These are phyloP conservation scores for Phytophthora sansomeana DNA, from an alignment of 352 stramenopile species.

Conservation along the genomic window DNA sequence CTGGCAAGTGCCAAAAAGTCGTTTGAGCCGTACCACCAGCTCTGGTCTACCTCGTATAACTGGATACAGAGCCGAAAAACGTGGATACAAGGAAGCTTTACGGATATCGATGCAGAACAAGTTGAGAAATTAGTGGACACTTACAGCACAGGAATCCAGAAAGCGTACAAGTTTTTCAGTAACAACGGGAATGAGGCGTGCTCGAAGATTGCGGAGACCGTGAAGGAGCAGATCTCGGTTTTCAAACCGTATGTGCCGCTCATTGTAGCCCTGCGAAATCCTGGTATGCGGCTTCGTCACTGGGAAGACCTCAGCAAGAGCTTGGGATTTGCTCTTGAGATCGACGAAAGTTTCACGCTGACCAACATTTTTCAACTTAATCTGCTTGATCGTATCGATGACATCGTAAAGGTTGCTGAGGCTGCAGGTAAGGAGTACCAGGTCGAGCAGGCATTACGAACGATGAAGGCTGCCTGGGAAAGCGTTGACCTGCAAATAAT, in stretches of 20 bases:
- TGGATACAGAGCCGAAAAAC: conserved; percentile 93
- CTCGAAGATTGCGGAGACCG: conserved; percentile 89
- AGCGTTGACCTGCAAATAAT: conserved; percentile 92
- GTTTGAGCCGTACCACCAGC: conserved; percentile 95
- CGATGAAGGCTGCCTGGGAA: conserved; percentile 94
- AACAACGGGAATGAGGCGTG: conserved; percentile 86
- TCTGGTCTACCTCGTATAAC: conserved; percentile 92
- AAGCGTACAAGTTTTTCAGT: conserved; percentile 94
- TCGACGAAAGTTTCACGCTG: conserved; percentile 90
- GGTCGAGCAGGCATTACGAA: conserved; percentile 93
- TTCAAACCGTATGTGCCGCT: conserved; percentile 95
- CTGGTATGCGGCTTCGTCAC: conserved; percentile 94
- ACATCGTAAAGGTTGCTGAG: conserved; percentile 94
- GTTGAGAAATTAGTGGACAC: conserved; percentile 92
- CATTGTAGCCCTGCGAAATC: conserved; percentile 91
- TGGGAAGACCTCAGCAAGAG: conserved; percentile 91
- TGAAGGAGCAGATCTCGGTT: conserved; percentile 93
- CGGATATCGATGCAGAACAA: conserved; percentile 91
- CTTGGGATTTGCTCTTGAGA: conserved; percentile 83
- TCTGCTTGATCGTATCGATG: conserved; percentile 86
- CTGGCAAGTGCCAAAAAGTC: conserved; percentile 90
- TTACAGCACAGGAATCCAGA: conserved; percentile 89
- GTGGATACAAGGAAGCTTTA: conserved; percentile 94
- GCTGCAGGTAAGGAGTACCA: conserved; percentile 95
- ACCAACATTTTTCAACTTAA: conserved; percentile 89